Evolutionary conservation across 345 rosid species (phyloP), one percentile per base, ranked within the genome.

Genomic region (Lenwebbia sp.): DNA sequence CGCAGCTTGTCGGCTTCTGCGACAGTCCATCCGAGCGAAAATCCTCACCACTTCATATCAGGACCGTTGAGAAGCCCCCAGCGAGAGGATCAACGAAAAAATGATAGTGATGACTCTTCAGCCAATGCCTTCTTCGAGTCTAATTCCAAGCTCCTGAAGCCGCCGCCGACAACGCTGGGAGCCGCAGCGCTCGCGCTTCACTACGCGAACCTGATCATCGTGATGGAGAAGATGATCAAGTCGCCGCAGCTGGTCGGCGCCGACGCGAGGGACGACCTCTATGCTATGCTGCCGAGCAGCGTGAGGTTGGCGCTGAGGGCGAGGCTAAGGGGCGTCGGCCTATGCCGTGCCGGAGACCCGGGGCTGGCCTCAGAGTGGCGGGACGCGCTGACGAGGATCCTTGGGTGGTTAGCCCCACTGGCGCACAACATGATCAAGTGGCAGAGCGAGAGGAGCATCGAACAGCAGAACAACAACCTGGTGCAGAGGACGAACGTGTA

Each of bases 381-480:
- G 82, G 92, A 93, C 1, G 99, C 99, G 22, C 76, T 95, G 82
- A 94, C 94, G 62, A 88, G 95, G 91, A 95, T 98, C 41, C 89
- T 96, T 88, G 89, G 90, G 37, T 98, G 99, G 99, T 65, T 98
- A 85, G 92, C 98, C 13, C 99, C 98, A 4, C 83, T 98, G 85
- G 99, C 98, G 4, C 99, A 98, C 85, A 96, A 96, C 75, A 98
- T 94, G 99, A 96, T 98, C 22, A 95, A 92, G 90, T 98, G 99
- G 99, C 99, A 98, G 84, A 94, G 93, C 37, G 99, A 95, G 86
- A 93, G 99, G 90, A 98, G 98, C 93, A 94, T 95, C 54, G 99
- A 94, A 91, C 99, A 92, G 90, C 95, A 93, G 84, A 92, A 91
- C 91, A 87, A 21, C 40, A 52, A 25, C 53, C 33, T 57, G 58